Evolutionary conservation across 2,329 filamentous ascomycete species (phyloP), one percentile per base, ranked within the genome.

Genomic region (Nigrograna mackinnonii): DNA sequence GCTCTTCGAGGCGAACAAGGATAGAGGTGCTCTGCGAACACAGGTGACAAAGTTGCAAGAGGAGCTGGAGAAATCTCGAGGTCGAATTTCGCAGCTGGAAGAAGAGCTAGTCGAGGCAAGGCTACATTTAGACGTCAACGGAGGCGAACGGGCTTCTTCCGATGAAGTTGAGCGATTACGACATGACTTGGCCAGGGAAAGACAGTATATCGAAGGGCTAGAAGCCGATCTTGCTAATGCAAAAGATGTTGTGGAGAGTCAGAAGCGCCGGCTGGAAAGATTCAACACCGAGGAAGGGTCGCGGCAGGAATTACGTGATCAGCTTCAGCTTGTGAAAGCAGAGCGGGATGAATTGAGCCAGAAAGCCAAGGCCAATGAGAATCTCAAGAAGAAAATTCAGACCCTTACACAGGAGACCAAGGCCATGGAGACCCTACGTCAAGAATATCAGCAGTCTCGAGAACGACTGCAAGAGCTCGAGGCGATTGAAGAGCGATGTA

Each of bases 381-480:
- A 78, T 43, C 67, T 78, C 17, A 76, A 73, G 55, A 78, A 77
- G 66, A 78, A 78, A 62, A 77, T 78, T 21, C 73, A 77, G 46
- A 64, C 71, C 4, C 55, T 78, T 31, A 72, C 75, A 31, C 74
- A 77, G 37, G 70, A 76, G 44, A 72, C 74, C 16, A 74, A 72
- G 43, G 63, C 62, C 9, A 64, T 72, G 19, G 67, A 70, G 16
- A 57, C 64, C 4, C 54, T 77, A 1, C 67, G 71, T 6, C 68
- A 74, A 49, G 73, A 77, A 42, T 62, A 77, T 21, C 71, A 74
- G 44, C 55, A 61, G 31, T 67, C 71, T 9, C 63, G 68, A 17
- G 75, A 77, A 35, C 63, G 71, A 32, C 47, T 77, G 5, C 62
- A 71, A 39, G 70, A 75, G 38, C 55, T 76, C 6, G 73, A 78